Conservation (phyloP, 2,329 filamentous ascomycete genomes). For the Aspergillus sp. region DNA sequence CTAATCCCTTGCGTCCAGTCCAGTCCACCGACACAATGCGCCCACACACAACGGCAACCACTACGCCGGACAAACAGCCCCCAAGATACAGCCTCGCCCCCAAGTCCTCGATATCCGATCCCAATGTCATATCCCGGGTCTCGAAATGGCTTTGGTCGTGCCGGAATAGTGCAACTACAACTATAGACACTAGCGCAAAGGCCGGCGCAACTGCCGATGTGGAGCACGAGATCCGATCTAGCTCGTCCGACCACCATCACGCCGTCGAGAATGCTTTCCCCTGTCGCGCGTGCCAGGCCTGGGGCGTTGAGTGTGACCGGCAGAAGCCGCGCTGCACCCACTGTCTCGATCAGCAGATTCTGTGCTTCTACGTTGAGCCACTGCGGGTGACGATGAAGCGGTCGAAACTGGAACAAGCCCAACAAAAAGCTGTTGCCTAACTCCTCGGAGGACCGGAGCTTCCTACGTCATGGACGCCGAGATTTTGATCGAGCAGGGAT, state of each 20-base stretch:
- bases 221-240: background rate
- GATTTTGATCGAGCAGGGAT: background rate
- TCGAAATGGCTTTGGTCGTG: conserved; percentile 20
- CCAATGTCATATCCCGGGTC: conserved; percentile 13
- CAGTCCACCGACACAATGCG: background rate
- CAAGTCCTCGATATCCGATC: background rate
- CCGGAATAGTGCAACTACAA: background rate
- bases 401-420: conserved; percentile 5
- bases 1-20: background rate
- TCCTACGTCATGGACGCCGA: background rate
- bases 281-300: conserved; percentile 31
- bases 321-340: conserved; percentile 30
- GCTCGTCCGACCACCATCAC: background rate
- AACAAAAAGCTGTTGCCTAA: background rate
- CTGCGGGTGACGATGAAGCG: conserved; percentile 19
- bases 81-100: conserved; percentile 2
- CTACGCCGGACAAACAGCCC: background rate
- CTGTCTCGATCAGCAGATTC: conserved; percentile 31
- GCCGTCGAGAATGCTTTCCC: conserved; percentile 3
- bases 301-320: conserved; percentile 28
- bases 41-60: conserved; percentile 5
- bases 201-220: background rate
- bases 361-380: conserved; percentile 36
- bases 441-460: too few relatives aligned
- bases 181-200: background rate